Evolutionary conservation across 2,329 filamentous ascomycete species (phyloP).

Genomic region (Fusarium sp.): DNA sequence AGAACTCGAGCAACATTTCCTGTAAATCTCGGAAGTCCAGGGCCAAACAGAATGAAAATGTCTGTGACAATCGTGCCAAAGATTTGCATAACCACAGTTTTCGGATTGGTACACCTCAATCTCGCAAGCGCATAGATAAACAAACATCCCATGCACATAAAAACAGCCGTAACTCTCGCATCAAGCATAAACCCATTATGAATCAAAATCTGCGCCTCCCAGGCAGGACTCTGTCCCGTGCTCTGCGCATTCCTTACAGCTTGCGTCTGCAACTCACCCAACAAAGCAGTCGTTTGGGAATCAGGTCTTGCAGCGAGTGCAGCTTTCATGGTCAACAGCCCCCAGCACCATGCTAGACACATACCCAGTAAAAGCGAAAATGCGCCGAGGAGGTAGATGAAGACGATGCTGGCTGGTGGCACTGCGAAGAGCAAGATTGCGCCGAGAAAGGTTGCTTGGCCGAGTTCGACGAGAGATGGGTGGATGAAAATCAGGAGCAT

Average conservation of each 20-base stretch:
- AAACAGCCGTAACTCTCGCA: constrained; percentile 55
- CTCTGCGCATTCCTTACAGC: constrained; percentile 5
- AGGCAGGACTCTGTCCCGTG: constrained; percentile 35
- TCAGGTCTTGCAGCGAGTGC: constrained; percentile 56
- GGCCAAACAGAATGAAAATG: constrained; percentile 57
- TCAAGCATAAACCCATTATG: constrained; percentile 61
- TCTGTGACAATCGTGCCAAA: constrained; percentile 61
- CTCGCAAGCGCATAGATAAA: constrained; percentile 59
- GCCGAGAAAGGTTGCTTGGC: constrained; percentile 59
- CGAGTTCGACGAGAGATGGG: constrained; percentile 55
- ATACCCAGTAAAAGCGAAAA: constrained; percentile 59
- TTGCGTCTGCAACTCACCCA: neutral
- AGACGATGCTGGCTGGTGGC: constrained; percentile 58
- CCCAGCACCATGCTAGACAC: constrained; percentile 62
- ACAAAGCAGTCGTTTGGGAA: constrained; percentile 48
- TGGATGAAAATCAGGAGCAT: constrained; percentile 60
- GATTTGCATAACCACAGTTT: constrained; percentile 57
- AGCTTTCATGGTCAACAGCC: constrained; percentile 60
- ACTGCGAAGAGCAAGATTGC: constrained; percentile 56
- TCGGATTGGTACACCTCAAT: constrained; percentile 57
- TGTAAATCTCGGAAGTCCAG: constrained; percentile 47
- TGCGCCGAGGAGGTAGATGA: constrained; percentile 57
- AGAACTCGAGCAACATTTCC: constrained; percentile 47
- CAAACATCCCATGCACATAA: constrained; percentile 52
- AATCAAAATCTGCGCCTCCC: constrained; percentile 52